These are phyloP conservation scores for Magnolia kwangsiensis DNA, from an alignment of 164 flowering plant genomes.

Conservation along the genomic window DNA sequence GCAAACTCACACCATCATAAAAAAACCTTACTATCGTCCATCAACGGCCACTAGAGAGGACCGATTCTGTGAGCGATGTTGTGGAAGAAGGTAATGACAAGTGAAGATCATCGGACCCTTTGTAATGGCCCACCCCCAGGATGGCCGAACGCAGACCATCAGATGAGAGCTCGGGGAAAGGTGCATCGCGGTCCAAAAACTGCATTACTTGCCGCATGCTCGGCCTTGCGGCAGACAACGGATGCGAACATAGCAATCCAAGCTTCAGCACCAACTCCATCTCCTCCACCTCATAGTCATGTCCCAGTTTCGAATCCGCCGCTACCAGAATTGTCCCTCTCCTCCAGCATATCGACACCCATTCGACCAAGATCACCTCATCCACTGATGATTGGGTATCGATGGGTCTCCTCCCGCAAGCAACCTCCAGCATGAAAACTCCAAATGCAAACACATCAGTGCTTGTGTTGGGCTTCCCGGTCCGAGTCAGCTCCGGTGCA, in stretches of 20 bases:
- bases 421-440: no score
- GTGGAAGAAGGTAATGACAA: not conserved
- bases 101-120: not conserved
- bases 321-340: not conserved
- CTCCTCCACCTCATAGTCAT: slow-evolving; percentile 11
- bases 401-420: no score
- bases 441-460: no score
- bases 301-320: not conserved
- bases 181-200: slow-evolving; percentile 5
- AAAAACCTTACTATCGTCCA: no score
- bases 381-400: no score
- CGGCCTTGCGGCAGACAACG: slow-evolving; percentile 3
- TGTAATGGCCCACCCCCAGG: not conserved
- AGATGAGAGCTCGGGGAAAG: not conserved
- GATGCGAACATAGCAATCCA: slow-evolving; percentile 28
- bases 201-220: slow-evolving; percentile 10
- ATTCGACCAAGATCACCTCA: not conserved
- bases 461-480: no score
- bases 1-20: no score
- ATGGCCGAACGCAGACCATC: not conserved
- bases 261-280: slow-evolving; percentile 18
- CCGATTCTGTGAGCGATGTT: not conserved
- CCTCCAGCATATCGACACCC: not conserved
- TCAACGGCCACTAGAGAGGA: not conserved
- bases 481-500: no score